These are phyloP conservation scores for Blastocystis sp. DNA, from an alignment of 352 stramenopile species.

Conservation along the genomic window DNA sequence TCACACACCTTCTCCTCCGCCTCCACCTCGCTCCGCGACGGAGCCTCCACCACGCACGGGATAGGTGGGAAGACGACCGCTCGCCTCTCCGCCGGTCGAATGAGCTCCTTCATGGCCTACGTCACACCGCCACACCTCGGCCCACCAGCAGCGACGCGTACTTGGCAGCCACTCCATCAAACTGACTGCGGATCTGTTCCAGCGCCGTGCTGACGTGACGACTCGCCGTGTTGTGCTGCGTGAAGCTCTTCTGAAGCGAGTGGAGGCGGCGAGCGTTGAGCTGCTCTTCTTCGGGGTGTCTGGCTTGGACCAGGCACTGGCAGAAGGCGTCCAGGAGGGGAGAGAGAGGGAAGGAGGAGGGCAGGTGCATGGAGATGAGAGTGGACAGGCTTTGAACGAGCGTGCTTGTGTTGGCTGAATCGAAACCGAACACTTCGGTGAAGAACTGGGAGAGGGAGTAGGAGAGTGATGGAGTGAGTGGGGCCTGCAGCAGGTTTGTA, in stretches of 20 bases:
- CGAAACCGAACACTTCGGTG: background rate
- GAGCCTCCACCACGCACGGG: background rate
- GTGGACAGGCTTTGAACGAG: background rate
- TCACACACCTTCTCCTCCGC: background rate
- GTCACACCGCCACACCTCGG: background rate
- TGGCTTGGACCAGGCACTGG: background rate
- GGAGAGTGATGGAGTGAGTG: background rate
- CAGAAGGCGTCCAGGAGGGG: background rate
- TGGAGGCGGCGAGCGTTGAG: background rate
- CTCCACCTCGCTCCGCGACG: background rate
- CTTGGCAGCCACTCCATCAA: background rate
- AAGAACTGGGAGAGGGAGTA: conserved; percentile 36
- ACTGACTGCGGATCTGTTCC: background rate
- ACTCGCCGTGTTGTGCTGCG: background rate
- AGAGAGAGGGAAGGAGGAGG: background rate
- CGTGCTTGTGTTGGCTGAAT: background rate
- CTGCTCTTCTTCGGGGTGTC: conserved; percentile 12
- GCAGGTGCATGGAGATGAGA: conserved; percentile 7
- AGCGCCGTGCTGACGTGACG: background rate
- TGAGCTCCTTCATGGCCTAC: background rate
- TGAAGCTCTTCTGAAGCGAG: background rate
- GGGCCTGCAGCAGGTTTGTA: conserved; percentile 2
- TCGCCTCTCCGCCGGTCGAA: background rate
- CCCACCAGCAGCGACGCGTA: background rate
- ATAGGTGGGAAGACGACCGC: background rate